Evolutionary conservation across 139 green algal genomes (phyloP), one percentile per base, ranked within the genome.

Genomic region (Micractinium conductrix): DNA sequence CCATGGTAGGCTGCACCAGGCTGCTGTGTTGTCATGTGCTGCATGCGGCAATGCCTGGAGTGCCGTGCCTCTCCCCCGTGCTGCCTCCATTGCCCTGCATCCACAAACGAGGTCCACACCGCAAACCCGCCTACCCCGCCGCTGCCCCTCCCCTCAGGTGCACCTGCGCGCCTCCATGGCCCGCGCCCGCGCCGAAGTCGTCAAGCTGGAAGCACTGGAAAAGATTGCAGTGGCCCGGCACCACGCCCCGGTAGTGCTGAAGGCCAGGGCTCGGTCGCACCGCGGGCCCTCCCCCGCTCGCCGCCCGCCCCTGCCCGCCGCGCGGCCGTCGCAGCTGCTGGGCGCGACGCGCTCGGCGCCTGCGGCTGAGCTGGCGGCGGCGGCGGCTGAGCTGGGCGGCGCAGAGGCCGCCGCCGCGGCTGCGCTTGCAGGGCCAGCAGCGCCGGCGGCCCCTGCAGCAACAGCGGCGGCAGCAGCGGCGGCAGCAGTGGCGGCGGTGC

Each of bases 151-250:
- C 75, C 37, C 53, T 38, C 85, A 89, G 75, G 82, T 90, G 48
- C 74, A 87, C 69, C 38, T 90, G 62, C 73, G 86, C 17, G 86
- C 86, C 43, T 58, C 38, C 35, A 87, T 90, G 81, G 81, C 86
- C 45, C 62, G n/a, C 44, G 58, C 81, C 4, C 73, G 55, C 24
- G 44, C 80, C 50, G 86, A 90, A 28, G 53, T 90, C 16, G 45
- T 82, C 6, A 87, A 84, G 65, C 74, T 90, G 43, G 86, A 90
- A 42, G 75, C 81, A 0, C 58, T 90, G 81, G 86, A 90, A 44
- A 84, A 78, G 21, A 85, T 90, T 40, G 86, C 86, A 28, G 73
- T 79, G 30, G 67, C 37, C 1, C 63, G 63, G 26, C 63, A 71
- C n/a, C 63, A 71, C 63, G n/a, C 40, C 37, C 37, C 37, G 67